Conservation (phyloP, 345 rosid genomes). For the Acer yangbiense region DNA sequence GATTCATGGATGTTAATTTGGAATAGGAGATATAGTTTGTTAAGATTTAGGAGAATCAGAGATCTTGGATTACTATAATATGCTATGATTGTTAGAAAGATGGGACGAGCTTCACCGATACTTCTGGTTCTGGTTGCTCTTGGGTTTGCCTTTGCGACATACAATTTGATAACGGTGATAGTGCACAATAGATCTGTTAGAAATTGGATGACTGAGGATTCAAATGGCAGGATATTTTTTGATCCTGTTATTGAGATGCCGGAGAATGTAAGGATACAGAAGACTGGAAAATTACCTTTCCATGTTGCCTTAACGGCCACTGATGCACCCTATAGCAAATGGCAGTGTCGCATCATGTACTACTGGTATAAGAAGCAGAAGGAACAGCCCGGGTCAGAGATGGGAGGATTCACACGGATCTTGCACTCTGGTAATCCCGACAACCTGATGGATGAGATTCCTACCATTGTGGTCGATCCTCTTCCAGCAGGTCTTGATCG, state of each 20-base stretch:
- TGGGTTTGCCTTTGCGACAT: constrained; percentile 75
- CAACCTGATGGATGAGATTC: constrained; percentile 91
- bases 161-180: constrained; percentile 66
- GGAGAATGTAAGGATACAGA: constrained; percentile 37
- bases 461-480: constrained; percentile 87
- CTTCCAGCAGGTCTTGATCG: constrained; percentile 88
- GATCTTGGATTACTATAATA: constrained; percentile 12
- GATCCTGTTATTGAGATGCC: constrained; percentile 86
- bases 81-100: constrained; percentile 38
- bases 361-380: constrained; percentile 89
- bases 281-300: constrained; percentile 43
- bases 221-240: constrained; percentile 36
- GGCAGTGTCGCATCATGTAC: constrained; percentile 98
- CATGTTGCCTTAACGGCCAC: constrained; percentile 95
- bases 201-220: constrained; percentile 31
- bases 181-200: constrained; percentile 45
- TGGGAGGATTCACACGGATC: constrained; percentile 94
- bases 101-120: constrained; percentile 62
- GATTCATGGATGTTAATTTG: constrained; percentile 5
- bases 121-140: constrained; percentile 61
- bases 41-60: constrained; percentile 1
- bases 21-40: neutral
- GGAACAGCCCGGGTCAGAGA: constrained; percentile 79
- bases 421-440: constrained; percentile 90
- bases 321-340: constrained; percentile 79